Percentiles rank a stretch among this genome's conserved stretches.
Evolutionary conservation across 2,329 filamentous ascomycete genomes (phyloP).

Genomic region (Lanzia echinophila): DNA sequence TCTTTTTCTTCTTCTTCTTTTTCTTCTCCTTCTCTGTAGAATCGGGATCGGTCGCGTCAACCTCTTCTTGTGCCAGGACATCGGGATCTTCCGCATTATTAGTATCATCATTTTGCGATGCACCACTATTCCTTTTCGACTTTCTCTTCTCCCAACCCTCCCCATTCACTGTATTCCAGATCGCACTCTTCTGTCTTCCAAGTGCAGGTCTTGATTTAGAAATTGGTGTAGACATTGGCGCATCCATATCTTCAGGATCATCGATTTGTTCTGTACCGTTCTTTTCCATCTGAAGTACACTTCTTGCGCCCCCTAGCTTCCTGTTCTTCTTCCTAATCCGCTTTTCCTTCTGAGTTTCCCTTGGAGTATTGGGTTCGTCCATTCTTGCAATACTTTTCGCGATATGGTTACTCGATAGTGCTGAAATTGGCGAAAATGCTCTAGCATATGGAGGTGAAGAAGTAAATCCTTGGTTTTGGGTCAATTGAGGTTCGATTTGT

Average conservation of each 20-base stretch:
- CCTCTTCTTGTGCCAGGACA: not conserved
- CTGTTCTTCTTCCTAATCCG: not conserved
- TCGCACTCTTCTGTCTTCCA: not conserved
- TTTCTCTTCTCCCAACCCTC: not conserved
- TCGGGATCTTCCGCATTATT: not conserved
- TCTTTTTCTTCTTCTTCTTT: not conserved
- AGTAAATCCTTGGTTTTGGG: no score
- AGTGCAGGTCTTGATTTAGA: not conserved
- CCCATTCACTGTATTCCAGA: not conserved
- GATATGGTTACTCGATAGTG: no score
- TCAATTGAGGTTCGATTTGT: no score
- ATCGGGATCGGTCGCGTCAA: not conserved
- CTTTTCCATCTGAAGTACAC: slow-evolving; percentile 2
- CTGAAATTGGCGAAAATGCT: no score
- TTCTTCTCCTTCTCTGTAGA: not conserved
- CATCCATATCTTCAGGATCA: not conserved
- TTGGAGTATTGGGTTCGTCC: not conserved
- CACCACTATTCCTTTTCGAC: not conserved
- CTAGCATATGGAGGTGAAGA: no score
- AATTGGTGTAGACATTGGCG: not conserved
- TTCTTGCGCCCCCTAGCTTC: slow-evolving; percentile 1
- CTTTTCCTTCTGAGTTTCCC: not conserved
- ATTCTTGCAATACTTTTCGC: not conserved
- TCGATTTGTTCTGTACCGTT: not conserved
- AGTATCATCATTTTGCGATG: not conserved